Evolutionary conservation across 2,329 filamentous ascomycete species (phyloP).

Genomic region (Alternaria triticimaculans): DNA sequence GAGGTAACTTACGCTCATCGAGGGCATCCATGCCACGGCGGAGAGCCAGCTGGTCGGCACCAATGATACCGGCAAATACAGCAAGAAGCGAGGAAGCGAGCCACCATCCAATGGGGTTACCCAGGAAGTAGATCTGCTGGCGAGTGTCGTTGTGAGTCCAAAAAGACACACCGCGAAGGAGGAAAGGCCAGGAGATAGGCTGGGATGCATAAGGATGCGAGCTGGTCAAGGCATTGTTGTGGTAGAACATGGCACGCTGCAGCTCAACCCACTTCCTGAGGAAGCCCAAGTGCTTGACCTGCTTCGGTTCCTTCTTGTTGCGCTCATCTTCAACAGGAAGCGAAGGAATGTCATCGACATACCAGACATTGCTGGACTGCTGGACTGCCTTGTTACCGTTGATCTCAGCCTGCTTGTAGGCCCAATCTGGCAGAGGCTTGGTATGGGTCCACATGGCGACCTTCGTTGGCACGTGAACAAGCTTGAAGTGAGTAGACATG

Average conservation of each 20-base stretch:
- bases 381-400: conserved; percentile 97
- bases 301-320: conserved; percentile 74
- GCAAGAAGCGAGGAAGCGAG: conserved; percentile 89
- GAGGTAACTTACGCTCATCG: conserved; percentile 78
- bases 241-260: conserved; percentile 98
- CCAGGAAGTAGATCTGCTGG: conserved; percentile 97
- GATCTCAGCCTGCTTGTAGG: conserved; percentile 95
- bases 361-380: conserved; percentile 92
- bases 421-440: conserved; percentile 96
- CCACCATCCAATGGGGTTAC: conserved; percentile 98
- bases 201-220: conserved; percentile 95
- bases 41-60: conserved; percentile 90
- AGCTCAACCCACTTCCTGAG: conserved; percentile 94
- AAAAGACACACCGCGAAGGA: conserved; percentile 96
- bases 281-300: conserved; percentile 87
- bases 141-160: conserved; percentile 97
- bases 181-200: conserved; percentile 97
- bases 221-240: conserved; percentile 97
- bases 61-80: conserved; percentile 89
- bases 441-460: conserved; percentile 99
- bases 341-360: conserved; percentile 87
- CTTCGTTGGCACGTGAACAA: conserved; percentile 91
- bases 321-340: conserved; percentile 75
- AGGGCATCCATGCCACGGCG: conserved; percentile 92
- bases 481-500: conserved; percentile 91